Conservation (phyloP, 2,329 filamentous ascomycete genomes). For the Alternaria gansuensis region DNA sequence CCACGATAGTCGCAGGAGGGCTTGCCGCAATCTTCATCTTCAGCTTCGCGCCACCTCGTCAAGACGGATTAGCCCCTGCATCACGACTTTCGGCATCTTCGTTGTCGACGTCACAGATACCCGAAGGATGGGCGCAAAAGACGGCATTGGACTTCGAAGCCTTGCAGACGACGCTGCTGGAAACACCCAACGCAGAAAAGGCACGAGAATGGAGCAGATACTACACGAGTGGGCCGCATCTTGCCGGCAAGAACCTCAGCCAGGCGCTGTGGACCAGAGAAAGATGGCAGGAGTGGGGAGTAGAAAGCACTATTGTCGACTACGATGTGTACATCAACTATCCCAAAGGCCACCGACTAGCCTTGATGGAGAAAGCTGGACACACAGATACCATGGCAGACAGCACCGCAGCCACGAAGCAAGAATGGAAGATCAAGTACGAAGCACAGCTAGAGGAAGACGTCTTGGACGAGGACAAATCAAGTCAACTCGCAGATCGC, state of each 20-base stretch:
- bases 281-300: conserved; percentile 60
- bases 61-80: conserved; percentile 34
- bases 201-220: conserved; percentile 61
- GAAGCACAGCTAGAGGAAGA: conserved; percentile 86
- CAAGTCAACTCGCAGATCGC: conserved; percentile 73
- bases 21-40: conserved; percentile 52
- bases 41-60: conserved; percentile 48
- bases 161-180: conserved; percentile 63
- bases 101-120: conserved; percentile 37
- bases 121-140: conserved; percentile 54
- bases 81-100: conserved; percentile 20
- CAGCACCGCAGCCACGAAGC: conserved; percentile 40
- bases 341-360: conserved; percentile 58
- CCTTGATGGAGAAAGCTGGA: conserved; percentile 53
- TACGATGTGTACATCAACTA: conserved; percentile 64
- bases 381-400: conserved; percentile 64
- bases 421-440: conserved; percentile 71
- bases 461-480: conserved; percentile 81
- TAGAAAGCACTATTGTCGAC: conserved; percentile 57
- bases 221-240: conserved; percentile 61
- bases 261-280: conserved; percentile 63
- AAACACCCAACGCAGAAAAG: conserved; percentile 64
- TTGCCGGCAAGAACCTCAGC: conserved; percentile 62
- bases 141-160: conserved; percentile 63
- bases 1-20: conserved; percentile 52